phyloP scores from a whole-genome alignment of 192 early-diverging fungal species.

The Backusella mclennaniae region DNA sequence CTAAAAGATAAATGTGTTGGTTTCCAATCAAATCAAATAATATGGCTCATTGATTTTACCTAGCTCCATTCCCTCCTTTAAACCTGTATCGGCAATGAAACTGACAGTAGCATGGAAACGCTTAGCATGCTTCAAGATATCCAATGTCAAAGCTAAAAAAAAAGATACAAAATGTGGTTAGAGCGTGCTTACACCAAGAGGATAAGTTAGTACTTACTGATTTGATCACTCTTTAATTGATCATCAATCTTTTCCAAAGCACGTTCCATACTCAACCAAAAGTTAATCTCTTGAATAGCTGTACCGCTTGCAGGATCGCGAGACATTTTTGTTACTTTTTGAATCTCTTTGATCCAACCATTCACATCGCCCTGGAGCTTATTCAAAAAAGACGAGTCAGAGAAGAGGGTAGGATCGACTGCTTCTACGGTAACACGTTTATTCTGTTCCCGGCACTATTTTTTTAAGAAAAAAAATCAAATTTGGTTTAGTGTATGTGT shows the following conservation, averaged over 20 bases:
- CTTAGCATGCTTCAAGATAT: constrained; percentile 94
- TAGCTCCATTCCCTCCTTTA: constrained; percentile 92
- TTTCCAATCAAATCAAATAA: background rate
- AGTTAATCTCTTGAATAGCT: constrained; percentile 98
- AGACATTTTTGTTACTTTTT: constrained; percentile 94
- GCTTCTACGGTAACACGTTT: constrained; percentile 73
- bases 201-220: constrained; percentile 41
- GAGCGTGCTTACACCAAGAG: background rate
- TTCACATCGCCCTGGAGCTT: constrained; percentile 95
- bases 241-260: constrained; percentile 92
- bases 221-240: constrained; percentile 89
- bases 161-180: constrained; percentile 2
- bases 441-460: constrained; percentile 60
- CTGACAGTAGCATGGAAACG: constrained; percentile 97
- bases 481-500: too few species aligned
- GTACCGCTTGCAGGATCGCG: constrained; percentile 91
- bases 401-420: constrained; percentile 63
- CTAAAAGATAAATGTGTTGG: constrained; percentile 31
- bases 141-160: constrained; percentile 74
- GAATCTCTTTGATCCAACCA: constrained; percentile 99
- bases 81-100: constrained; percentile 96
- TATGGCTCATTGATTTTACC: constrained; percentile 31
- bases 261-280: constrained; percentile 97
- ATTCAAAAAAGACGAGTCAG: constrained; percentile 89
- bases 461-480: background rate